These are phyloP conservation scores for Calonectria multiphialidica DNA, from an alignment of 2,329 filamentous ascomycete species.

Conservation along the genomic window DNA sequence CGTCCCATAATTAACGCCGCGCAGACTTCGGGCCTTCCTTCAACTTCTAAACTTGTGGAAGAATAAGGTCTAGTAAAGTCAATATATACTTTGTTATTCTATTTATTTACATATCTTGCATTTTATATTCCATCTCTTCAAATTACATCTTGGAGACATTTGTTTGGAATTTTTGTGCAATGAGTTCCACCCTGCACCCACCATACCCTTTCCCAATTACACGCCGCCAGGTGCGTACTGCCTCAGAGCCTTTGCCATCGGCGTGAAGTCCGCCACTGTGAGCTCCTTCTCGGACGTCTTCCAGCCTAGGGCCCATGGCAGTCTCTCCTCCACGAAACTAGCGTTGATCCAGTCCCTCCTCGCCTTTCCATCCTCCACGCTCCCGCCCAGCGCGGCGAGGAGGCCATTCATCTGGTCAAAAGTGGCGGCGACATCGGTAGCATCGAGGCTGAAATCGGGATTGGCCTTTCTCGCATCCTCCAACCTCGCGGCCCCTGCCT, in stretches of 20 bases:
- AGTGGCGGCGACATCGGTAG: neutral
- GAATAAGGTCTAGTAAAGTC: too few relatives aligned
- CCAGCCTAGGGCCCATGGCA: neutral
- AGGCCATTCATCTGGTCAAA: constrained; percentile 2
- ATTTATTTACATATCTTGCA: too few relatives aligned
- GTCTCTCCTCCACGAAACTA: constrained; percentile 1
- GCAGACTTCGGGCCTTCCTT: too few relatives aligned
- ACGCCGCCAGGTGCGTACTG: neutral
- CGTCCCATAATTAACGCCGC: too few relatives aligned
- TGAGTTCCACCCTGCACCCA: neutral
- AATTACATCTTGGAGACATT: neutral
- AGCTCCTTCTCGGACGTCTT: constrained; percentile 5
- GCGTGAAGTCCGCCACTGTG: neutral
- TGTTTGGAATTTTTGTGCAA: too few relatives aligned
- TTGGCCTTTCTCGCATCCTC: constrained; percentile 1
- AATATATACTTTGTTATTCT: too few relatives aligned
- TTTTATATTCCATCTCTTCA: neutral
- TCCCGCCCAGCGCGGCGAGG: neutral
- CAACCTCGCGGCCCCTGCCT: neutral
- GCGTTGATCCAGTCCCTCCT: constrained; percentile 1
- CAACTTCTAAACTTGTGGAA: too few relatives aligned
- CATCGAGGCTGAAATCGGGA: neutral
- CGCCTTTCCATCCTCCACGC: constrained; percentile 1
- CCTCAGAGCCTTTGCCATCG: neutral
- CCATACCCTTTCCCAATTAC: neutral